Evolutionary conservation across 2,329 filamentous ascomycete species (phyloP), one percentile per base, ranked within the genome.

Genomic region (Zarea fungicola): DNA sequence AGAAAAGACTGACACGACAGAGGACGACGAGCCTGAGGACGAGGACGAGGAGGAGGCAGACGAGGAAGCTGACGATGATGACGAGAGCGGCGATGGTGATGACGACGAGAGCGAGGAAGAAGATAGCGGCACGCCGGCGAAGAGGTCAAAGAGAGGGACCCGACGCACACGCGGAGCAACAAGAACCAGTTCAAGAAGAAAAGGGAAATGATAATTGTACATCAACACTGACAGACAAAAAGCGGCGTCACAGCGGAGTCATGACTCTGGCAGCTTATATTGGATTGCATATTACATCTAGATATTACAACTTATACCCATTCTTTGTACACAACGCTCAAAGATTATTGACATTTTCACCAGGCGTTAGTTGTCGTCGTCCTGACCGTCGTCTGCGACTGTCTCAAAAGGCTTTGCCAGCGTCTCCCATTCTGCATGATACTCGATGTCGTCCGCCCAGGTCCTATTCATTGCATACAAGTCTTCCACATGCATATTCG

Each of bases 351-450:
- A 46, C n/a, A 43, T 34, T 18, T 14, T 34, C 21, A 14, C 21
- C 25, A 26, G 19, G 13, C 18, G 18, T 26, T 25, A 34, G n/a
- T 48, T 18, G 14, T 47, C n/a, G 9, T 51, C 25, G 18, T 48
- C 23, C 9, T 42, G 29, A 31, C 16, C 14, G 9, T 37, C 36
- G n/a, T 21, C 13, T 16, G 13, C 36, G 29, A 14, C 39, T 5
- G 31, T 1, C 3, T 26, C 13, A 10, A 42, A 11, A 5, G 32
- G 26, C 9, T 21, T 35, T 16, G 41, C 39, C 36, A 58, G 22
- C 26, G 54, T 58, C 54, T 77, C 73, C 74, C 74, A 77, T 45
- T 74, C 67, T 48, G 65, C 65, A 26, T 58, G 59, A 43, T 66
- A 71, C 9, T 58, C 57, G 23, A 69, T 53, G 45, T 57, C 62